Base-by-base conservation (phyloP, 768 basidiomycete genomes). In the Naganishia antarctica region DNA sequence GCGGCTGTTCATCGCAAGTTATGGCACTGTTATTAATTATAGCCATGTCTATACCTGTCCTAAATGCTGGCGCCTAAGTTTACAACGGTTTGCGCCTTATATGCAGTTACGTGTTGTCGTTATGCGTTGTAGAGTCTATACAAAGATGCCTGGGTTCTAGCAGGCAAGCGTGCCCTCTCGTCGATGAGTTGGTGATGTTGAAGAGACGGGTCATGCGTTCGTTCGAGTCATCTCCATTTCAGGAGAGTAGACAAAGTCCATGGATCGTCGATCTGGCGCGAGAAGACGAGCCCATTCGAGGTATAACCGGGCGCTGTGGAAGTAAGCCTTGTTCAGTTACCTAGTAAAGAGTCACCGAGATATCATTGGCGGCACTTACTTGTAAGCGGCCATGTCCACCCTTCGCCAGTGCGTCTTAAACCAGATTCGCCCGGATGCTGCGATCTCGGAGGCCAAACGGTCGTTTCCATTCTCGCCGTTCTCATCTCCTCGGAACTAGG, bases 251-350 rank as follows among this genome's bases (percentile, higher is more conserved):
- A 62, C 31, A 32, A 73, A 72, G 60, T 73, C 72, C 72, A 70
- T 71, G 21, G 31, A 46, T 7, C 43, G n/a, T 45, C 70, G 65
- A 26, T 61, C 53, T 21, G 59, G 46, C n/a, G 73, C 70, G 21
- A 71, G 60, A 59, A 72, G 60, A 37, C 76, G 68, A 13, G 71
- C 76, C 73, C 73, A 77, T 37, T 77, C 76, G 26, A 77, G 69
- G 60, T 74, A 77, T 37, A 76, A 66, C 28, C 74, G 68, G 60
- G 75, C 73, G 45, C 73, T 70, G 62, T 73, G 73, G 8, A 57
- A 3, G 15, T 21, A 5, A 1, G 2, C 21, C 4, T 32, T 7
- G 2, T 1, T 15, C 23, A 2, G 23, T n/a, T 25, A 26, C 26
- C 21, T 9, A 16, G 5, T 5, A 12, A 40, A 13, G n/a, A n/a